Evolutionary conservation across 2,329 filamentous ascomycete species (phyloP), one percentile per base, ranked within the genome.

Genomic region (Exophiala sp.): DNA sequence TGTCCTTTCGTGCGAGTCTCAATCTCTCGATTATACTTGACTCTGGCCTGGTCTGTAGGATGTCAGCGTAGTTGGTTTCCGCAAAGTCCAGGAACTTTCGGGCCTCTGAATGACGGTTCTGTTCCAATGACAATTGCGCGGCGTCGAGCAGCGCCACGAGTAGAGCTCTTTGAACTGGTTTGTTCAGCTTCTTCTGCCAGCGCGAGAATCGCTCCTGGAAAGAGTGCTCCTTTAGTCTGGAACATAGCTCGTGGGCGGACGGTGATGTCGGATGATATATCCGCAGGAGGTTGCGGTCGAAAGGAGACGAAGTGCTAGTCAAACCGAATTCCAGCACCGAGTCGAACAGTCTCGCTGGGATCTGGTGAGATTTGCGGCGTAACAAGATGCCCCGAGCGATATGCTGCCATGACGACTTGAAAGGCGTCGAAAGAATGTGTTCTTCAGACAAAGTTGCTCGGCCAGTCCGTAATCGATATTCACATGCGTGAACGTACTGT

Each of bases 191-290:
- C 23, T 48, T 45, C 22, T 52, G 48, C 55, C 55, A 55, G 14
- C 39, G 46, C 14, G 24, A 30, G 22, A 52, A 52, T 14, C 55
- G 52, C 18, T 45, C 45, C 6, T 58, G 52, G 19, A 63, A 58
- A 45, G 63, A 63, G 10, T 58, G 42, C 23, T 52, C 35, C 27
- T 42, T 34, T 14, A 58, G 30, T 22, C 52, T 46, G 11, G 14
- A 40, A 19, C 56, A n/a, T 45, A 35, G 6, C 24, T n/a, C n/a
- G n/a, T 13, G 6, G 2, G 65, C 53, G 32, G 65, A 61, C 7
- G 69, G 69, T 18, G 62, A 43, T 4, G 60, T 62, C 1, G 70
- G 70, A 50, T 72, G 68, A 35, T 67, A 68, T 39, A 72, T 55
- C 6, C 59, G 59, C 22, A 69, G 57, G 8, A 64, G 60, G 14